phyloP scores from a whole-genome alignment of 1,284 basidiomycete species.

The Microbotryum intermedium region DNA sequence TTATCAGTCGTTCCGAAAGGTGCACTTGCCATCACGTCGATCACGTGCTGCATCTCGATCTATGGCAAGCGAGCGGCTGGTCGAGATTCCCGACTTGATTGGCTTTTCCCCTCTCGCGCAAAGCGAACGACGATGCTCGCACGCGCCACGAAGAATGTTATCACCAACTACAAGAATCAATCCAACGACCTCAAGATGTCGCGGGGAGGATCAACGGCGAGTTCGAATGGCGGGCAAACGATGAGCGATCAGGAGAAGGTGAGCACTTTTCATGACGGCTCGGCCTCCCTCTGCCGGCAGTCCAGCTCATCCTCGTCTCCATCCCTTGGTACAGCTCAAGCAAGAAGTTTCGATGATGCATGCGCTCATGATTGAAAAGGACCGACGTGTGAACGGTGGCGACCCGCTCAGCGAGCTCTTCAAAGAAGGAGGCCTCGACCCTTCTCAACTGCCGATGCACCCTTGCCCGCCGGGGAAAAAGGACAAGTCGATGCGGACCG shows the following conservation, averaged over 20 bases:
- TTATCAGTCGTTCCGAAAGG: conserved; percentile 8
- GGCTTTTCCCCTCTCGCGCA: conserved; percentile 13
- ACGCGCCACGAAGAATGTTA: neutral
- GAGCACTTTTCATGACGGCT: neutral
- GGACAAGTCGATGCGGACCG: conserved; percentile 22
- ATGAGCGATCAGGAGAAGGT: neutral
- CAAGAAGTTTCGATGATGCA: conserved; percentile 8
- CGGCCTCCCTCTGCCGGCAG: neutral
- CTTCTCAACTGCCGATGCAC: conserved; percentile 10
- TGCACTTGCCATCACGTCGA: neutral
- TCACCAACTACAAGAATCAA: conserved; percentile 1
- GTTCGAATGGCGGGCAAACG: neutral
- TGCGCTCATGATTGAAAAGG: conserved; percentile 12
- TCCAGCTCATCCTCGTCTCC: neutral
- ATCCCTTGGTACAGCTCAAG: neutral
- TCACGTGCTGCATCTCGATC: conserved; percentile 11
- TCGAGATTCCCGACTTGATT: conserved; percentile 17
- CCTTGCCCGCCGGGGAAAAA: conserved; percentile 25
- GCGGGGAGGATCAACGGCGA: neutral
- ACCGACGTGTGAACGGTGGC: neutral
- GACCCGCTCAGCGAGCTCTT: conserved; percentile 24
- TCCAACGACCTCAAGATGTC: neutral
- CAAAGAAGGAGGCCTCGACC: conserved; percentile 25
- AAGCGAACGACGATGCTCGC: neutral
- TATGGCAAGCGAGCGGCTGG: conserved; percentile 14